Percentiles rank a stretch among this genome's conserved stretches.
Evolutionary conservation across 331 rosid genomes (phyloP).

Genomic region (Quercus phellos): DNA sequence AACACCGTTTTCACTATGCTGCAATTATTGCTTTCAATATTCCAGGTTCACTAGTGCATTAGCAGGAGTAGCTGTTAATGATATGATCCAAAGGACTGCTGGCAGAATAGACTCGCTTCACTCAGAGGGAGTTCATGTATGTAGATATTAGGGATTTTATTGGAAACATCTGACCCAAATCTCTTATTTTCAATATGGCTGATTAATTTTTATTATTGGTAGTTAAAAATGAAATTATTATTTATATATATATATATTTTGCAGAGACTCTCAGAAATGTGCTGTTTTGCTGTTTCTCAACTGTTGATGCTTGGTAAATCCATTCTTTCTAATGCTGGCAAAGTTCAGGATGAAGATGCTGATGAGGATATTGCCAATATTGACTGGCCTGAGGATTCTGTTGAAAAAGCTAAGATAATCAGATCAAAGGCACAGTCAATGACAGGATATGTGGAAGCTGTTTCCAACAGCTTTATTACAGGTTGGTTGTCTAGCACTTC

Average conservation of each 20-base stretch:
- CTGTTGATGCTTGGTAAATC: conserved; percentile 73
- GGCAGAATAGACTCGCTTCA: conserved; percentile 88
- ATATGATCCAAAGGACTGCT: conserved; percentile 75
- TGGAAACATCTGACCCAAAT: background rate
- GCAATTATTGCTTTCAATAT: background rate
- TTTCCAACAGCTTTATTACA: conserved; percentile 80
- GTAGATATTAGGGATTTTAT: conserved; percentile 17
- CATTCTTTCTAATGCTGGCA: conserved; percentile 64
- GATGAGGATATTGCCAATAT: conserved; percentile 41
- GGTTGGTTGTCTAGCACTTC: conserved; percentile 32
- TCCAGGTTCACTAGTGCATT: conserved; percentile 76
- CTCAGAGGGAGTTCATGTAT: conserved; percentile 96
- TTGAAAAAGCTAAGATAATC: conserved; percentile 79
- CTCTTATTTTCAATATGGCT: background rate
- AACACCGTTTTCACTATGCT: background rate
- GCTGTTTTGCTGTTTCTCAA: conserved; percentile 87
- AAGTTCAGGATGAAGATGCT: conserved; percentile 44
- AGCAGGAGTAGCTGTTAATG: conserved; percentile 66
- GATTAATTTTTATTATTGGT: background rate
- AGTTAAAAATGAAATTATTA: conserved; percentile 9
- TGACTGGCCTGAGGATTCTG: conserved; percentile 89
- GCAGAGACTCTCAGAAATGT: conserved; percentile 95
- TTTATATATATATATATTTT: conserved; percentile 8
- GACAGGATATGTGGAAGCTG: conserved; percentile 76
- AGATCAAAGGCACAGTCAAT: conserved; percentile 72